These are phyloP conservation scores for Jasminum sambac DNA, from an alignment of 257 asterid genomes.

Conservation along the genomic window DNA sequence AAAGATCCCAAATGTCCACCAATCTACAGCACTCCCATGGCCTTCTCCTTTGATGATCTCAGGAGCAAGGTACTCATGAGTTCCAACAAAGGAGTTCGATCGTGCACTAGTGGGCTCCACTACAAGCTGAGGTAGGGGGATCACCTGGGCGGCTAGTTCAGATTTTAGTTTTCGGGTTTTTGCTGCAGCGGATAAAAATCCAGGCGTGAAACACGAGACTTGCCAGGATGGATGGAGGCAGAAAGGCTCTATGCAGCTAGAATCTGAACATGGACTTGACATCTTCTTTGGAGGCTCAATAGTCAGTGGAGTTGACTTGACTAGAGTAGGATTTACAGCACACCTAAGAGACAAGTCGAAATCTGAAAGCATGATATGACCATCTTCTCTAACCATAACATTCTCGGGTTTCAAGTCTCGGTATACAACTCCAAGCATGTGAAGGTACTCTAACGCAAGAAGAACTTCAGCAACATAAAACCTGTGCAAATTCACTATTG, in stretches of 20 bases:
- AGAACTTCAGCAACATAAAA: conserved; percentile 85
- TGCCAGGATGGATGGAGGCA: conserved; percentile 85
- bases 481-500: conserved; percentile 34
- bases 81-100: conserved; percentile 87
- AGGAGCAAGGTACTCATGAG: conserved; percentile 91
- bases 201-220: conserved; percentile 71
- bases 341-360: conserved; percentile 76
- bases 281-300: conserved; percentile 46
- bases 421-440: conserved; percentile 92
- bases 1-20: conserved; percentile 90
- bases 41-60: conserved; percentile 90
- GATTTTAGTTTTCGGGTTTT: conserved; percentile 59
- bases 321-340: conserved; percentile 49
- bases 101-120: conserved; percentile 79
- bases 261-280: conserved; percentile 47
- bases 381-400: conserved; percentile 77
- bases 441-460: conserved; percentile 88
- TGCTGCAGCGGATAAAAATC: conserved; percentile 52
- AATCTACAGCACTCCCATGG: conserved; percentile 87
- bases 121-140: conserved; percentile 73
- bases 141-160: conserved; percentile 50
- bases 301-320: conserved; percentile 48
- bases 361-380: conserved; percentile 90
- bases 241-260: conserved; percentile 80
- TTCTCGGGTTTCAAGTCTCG: conserved; percentile 91